A percentile compares a stretch with the other conserved stretches of the same genome.
Evolutionary conservation across 192 early-diverging fungal species (phyloP).

Genomic region (Chytriomyces sp.): DNA sequence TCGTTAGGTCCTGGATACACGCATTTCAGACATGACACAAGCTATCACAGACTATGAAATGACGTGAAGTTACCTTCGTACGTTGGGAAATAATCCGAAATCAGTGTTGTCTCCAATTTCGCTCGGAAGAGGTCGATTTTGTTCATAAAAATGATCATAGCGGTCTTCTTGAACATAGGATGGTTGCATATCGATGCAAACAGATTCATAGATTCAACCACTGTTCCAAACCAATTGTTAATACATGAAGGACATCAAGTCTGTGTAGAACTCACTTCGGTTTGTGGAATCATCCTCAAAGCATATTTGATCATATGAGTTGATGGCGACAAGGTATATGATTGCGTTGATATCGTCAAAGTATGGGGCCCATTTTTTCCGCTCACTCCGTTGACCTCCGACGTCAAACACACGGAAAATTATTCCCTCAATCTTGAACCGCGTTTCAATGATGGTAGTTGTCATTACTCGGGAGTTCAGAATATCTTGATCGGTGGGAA

Average conservation of each 20-base stretch:
- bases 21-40: no score
- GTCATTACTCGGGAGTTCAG: constrained; percentile 70
- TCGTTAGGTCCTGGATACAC: constrained; percentile 45
- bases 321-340: constrained; percentile 69
- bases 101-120: constrained; percentile 41
- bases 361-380: constrained; percentile 72
- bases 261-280: constrained; percentile 46
- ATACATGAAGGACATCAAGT: no score
- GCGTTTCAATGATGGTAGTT: constrained; percentile 68
- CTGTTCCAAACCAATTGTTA: constrained; percentile 1
- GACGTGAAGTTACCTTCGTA: constrained; percentile 44
- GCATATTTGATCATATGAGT: constrained; percentile 64
- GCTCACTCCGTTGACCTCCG: constrained; percentile 65
- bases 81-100: constrained; percentile 50
- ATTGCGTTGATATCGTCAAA: constrained; percentile 73
- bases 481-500: constrained; percentile 71
- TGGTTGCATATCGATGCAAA: constrained; percentile 56
- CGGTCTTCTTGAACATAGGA: constrained; percentile 49
- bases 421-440: constrained; percentile 62
- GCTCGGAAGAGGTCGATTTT: constrained; percentile 57
- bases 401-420: constrained; percentile 71
- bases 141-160: constrained; percentile 62
- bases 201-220: constrained; percentile 53
- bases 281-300: constrained; percentile 67
- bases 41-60: no score